Conservation (phyloP, 495 filamentous ascomycete species). For the Aspergillus coremiiformis region DNA sequence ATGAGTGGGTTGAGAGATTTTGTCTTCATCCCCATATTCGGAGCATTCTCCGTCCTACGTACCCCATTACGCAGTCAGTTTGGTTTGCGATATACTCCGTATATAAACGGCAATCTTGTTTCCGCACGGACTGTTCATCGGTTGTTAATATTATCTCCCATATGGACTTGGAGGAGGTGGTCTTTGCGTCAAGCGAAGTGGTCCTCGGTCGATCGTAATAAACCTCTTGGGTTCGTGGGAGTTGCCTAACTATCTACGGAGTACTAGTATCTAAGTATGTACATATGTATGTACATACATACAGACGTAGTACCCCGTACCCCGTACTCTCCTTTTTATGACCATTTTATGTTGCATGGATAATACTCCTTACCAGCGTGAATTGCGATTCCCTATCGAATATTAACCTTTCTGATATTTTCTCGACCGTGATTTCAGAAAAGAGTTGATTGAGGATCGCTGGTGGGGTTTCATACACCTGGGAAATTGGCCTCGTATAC, state of each 20-base stretch:
- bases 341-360: no score
- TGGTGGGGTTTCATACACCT: neutral
- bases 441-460: no score
- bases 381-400: neutral
- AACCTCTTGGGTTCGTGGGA: neutral
- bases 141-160: slow-evolving; percentile 14
- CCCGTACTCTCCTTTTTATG: no score
- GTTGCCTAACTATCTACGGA: neutral
- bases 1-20: no score
- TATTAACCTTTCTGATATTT: neutral
- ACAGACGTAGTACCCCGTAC: no score
- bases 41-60: neutral
- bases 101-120: neutral
- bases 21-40: neutral
- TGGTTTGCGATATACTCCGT: neutral
- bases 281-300: no score
- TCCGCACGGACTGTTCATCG: slow-evolving; percentile 10
- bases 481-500: neutral
- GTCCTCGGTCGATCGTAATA: slow-evolving; percentile 15
- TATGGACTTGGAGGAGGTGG: slow-evolving; percentile 11
- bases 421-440: no score
- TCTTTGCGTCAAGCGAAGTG: slow-evolving; percentile 11
- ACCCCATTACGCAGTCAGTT: neutral
- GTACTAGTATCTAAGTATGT: no score
- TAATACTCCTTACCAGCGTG: no score